phyloP scores from a whole-genome alignment of 768 basidiomycete genomes.

The Suillus placidus region DNA sequence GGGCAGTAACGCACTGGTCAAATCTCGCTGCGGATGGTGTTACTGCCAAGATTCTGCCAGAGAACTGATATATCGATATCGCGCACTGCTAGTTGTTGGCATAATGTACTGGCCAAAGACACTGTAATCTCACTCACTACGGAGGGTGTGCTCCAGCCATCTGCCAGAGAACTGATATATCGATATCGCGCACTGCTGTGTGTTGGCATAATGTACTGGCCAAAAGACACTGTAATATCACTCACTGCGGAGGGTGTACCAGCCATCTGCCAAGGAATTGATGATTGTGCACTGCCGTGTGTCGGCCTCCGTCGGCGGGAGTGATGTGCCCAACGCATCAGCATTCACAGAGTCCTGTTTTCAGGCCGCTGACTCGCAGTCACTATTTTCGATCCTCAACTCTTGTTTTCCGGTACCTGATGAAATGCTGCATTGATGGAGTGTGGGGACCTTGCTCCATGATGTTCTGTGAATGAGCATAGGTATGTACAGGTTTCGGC shows the following conservation, averaged over 20 bases:
- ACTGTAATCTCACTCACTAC: not conserved
- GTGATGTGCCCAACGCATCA: not conserved
- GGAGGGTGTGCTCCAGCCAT: not conserved
- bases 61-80: not conserved
- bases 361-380: not conserved
- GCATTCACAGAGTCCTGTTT: not conserved
- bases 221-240: not conserved
- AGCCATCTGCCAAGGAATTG: not conserved
- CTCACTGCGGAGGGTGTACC: slow-evolving; percentile 1
- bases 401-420: not conserved
- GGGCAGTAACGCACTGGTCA: not conserved
- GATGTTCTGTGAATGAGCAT: not conserved
- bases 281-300: not conserved
- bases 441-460: not conserved
- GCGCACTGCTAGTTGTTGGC: not conserved
- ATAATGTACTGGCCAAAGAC: not conserved
- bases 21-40: not conserved
- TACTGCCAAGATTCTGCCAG: not conserved
- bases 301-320: not conserved
- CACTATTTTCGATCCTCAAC: not conserved
- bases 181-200: too few species aligned
- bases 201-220: too few species aligned
- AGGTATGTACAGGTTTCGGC: slow-evolving; percentile 3
- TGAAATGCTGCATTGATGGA: not conserved
- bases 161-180: too few species aligned